Evolutionary conservation across 176 grass and related monocot species (phyloP).

Genomic region (Eragrostis curvula): DNA sequence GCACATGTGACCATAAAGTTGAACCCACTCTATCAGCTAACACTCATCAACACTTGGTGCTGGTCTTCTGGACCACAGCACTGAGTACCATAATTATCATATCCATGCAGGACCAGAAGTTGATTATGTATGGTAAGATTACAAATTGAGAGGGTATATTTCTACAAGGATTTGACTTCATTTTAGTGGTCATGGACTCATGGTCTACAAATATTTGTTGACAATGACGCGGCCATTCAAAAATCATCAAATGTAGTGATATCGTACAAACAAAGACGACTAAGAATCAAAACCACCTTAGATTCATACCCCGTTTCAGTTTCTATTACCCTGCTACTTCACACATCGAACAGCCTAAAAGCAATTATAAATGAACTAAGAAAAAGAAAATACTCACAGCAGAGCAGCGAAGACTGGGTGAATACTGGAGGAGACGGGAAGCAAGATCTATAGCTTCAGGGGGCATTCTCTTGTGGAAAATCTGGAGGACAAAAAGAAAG

Average conservation of each 20-base stretch:
- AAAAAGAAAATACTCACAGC: constrained; percentile 64
- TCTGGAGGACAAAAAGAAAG: constrained; percentile 35
- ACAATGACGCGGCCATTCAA: not conserved
- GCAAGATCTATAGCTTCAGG: constrained; percentile 92
- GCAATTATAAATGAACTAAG: not conserved
- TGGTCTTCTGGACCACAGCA: constrained; percentile 35
- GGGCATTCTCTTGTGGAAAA: constrained; percentile 97
- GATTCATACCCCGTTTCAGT: not conserved
- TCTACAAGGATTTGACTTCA: constrained; percentile 10
- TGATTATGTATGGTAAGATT: not conserved
- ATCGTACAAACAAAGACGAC: constrained; percentile 2
- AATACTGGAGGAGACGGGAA: constrained; percentile 91
- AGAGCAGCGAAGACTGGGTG: constrained; percentile 80
- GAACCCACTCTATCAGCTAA: constrained; percentile 35
- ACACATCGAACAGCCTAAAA: constrained; percentile 8
- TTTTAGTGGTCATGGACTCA: constrained; percentile 6
- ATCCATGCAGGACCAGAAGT: constrained; percentile 20
- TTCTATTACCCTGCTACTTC: not conserved
- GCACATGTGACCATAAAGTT: constrained; percentile 46
- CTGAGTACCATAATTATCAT: constrained; percentile 41
- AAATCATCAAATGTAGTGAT: not conserved
- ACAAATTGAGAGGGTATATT: not conserved
- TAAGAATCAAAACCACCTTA: not conserved
- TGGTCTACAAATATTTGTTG: not conserved
- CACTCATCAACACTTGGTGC: constrained; percentile 36